Conservation (phyloP, 208 protist species). For the Wallacemonas rigidus region DNA sequence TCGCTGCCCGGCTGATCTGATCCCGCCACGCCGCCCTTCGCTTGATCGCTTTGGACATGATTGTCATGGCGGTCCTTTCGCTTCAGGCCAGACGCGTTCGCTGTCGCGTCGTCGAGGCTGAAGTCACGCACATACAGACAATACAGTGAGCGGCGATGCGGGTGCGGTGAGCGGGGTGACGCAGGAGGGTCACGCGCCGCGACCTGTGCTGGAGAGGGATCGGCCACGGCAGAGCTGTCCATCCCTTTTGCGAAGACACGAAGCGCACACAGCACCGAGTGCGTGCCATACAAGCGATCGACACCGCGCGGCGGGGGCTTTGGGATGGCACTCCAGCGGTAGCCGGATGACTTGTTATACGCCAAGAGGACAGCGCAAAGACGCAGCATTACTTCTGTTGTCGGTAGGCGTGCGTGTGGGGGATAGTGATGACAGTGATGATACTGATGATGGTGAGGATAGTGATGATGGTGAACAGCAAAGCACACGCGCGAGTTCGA, state of each 20-base stretch:
- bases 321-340: constrained; percentile 71
- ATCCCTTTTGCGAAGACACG: constrained; percentile 39
- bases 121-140: constrained; percentile 80
- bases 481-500: too few relatives aligned
- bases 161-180: constrained; percentile 14
- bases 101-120: constrained; percentile 29
- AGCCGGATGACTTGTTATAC: constrained; percentile 60
- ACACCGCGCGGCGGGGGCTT: constrained; percentile 61
- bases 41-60: too few relatives aligned
- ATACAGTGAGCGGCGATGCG: constrained; percentile 24
- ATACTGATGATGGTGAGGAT: neutral
- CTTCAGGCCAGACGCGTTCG: neutral
- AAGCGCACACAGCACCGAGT: constrained; percentile 62
- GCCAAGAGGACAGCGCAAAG: constrained; percentile 29
- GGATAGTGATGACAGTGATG: neutral
- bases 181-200: too few relatives aligned
- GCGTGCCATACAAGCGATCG: constrained; percentile 73
- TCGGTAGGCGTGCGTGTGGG: neutral
- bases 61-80: neutral
- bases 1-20: neutral
- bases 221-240: too few relatives aligned
- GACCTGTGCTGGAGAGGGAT: too few relatives aligned
- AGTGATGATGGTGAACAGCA: too few relatives aligned
- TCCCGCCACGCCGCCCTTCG: too few relatives aligned
- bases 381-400: constrained; percentile 13